Evolutionary conservation across 306 rosid species (phyloP).

Genomic region (Begonia peltatifolia): DNA sequence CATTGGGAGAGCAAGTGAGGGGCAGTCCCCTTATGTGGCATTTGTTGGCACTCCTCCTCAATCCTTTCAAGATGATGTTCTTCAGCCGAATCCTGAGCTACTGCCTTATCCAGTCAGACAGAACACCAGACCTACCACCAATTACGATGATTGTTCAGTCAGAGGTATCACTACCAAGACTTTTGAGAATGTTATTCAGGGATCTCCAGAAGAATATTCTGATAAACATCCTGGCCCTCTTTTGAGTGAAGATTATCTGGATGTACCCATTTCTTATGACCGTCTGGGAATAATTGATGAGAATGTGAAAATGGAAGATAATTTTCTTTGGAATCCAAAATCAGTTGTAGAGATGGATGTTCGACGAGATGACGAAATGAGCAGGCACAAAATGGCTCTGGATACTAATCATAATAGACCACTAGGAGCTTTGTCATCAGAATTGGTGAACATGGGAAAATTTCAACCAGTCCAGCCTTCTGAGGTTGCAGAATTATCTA

Average conservation of each 20-base stretch:
- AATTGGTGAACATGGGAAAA: conserved; percentile 18
- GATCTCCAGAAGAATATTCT: conserved; percentile 26
- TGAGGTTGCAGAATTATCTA: conserved; percentile 37
- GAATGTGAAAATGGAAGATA: conserved; percentile 34
- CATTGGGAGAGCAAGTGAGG: conserved; percentile 25
- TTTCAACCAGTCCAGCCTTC: conserved; percentile 30
- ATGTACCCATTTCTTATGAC: conserved; percentile 26
- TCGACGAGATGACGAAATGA: conserved; percentile 24
- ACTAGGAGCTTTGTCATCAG: conserved; percentile 18
- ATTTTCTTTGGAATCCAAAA: conserved; percentile 17
- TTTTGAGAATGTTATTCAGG: conserved; percentile 28
- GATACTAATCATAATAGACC: conserved; percentile 16
- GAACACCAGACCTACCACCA: conserved; percentile 21
- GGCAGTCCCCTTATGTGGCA: conserved; percentile 27
- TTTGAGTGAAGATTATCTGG: conserved; percentile 25
- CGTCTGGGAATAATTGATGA: conserved; percentile 41
- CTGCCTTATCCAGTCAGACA: conserved; percentile 29
- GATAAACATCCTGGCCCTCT: conserved; percentile 20
- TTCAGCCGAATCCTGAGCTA: conserved; percentile 17
- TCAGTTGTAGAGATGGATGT: conserved; percentile 23
- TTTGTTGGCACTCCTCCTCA: conserved; percentile 16
- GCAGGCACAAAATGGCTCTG: conserved; percentile 17
- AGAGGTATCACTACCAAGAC: conserved; percentile 23
- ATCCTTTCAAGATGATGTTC: conserved; percentile 27
- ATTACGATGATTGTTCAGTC: conserved; percentile 16